Evolutionary conservation across 257 asterid genomes (phyloP).

Genomic region (Paraleonurus japonicus): DNA sequence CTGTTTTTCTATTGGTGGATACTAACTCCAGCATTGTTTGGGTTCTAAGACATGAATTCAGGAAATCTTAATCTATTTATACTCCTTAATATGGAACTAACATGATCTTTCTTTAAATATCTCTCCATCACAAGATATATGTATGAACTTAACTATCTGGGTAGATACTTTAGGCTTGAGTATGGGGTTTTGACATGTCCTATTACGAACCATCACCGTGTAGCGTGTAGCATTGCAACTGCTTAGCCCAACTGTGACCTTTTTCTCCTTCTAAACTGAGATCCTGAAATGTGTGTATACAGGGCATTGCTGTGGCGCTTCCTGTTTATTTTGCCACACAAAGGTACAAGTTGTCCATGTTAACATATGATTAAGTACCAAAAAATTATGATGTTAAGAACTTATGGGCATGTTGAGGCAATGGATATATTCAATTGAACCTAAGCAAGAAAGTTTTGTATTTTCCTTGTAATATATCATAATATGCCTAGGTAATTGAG

Average conservation of each 20-base stretch:
- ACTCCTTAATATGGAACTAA: neutral
- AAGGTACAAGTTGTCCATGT: constrained; percentile 48
- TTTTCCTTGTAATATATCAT: neutral
- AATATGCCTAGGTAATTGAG: constrained; percentile 7
- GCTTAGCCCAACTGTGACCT: neutral
- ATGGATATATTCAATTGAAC: neutral
- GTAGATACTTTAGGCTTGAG: neutral
- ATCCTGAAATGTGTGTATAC: constrained; percentile 25
- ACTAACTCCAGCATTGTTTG: neutral
- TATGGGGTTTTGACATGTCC: neutral
- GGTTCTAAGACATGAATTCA: neutral
- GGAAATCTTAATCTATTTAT: neutral
- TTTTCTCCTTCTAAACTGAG: constrained; percentile 1
- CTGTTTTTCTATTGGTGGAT: neutral
- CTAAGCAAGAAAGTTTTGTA: neutral
- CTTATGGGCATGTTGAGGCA: neutral
- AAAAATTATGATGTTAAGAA: neutral
- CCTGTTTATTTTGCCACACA: constrained; percentile 94
- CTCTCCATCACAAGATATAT: neutral
- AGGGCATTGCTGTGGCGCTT: constrained; percentile 99
- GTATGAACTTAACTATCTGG: neutral
- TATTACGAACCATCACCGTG: neutral
- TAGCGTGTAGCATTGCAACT: neutral
- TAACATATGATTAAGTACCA: constrained; percentile 13
- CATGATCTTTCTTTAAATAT: neutral